Evolutionary conservation across 305 asterid species (phyloP).

Genomic region (Rubia tinctorum): DNA sequence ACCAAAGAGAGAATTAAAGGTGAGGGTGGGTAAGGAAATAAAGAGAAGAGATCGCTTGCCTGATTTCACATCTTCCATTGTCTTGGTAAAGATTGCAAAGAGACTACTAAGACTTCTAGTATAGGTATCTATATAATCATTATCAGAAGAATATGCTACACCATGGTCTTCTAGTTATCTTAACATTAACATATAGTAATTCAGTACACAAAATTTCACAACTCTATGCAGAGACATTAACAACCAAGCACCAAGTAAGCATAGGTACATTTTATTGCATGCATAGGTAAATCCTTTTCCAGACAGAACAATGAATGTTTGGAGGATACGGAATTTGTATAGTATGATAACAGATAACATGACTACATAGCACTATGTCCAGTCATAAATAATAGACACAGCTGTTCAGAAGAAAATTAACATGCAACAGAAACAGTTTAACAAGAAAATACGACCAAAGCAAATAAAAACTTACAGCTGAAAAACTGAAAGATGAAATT

Average conservation of each 20-base stretch:
- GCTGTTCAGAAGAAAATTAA: background rate
- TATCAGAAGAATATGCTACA: too few species aligned
- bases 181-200: too few species aligned
- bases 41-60: background rate
- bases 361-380: background rate
- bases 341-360: background rate
- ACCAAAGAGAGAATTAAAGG: too few species aligned
- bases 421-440: background rate
- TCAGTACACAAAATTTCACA: too few species aligned
- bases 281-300: background rate
- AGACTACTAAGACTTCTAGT: background rate
- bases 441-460: conserved; percentile 3
- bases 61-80: background rate
- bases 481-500: conserved; percentile 61
- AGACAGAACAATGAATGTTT: background rate
- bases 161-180: too few species aligned
- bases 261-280: background rate
- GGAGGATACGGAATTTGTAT: background rate
- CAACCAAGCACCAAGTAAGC: background rate
- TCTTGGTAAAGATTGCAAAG: too few species aligned
- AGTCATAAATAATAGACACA: background rate
- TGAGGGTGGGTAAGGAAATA: background rate
- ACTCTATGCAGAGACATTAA: too few species aligned
- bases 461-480: conserved; percentile 56
- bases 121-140: background rate